phyloP scores from a whole-genome alignment of 176 grass and related monocot species.

The Oryza glumipatula region DNA sequence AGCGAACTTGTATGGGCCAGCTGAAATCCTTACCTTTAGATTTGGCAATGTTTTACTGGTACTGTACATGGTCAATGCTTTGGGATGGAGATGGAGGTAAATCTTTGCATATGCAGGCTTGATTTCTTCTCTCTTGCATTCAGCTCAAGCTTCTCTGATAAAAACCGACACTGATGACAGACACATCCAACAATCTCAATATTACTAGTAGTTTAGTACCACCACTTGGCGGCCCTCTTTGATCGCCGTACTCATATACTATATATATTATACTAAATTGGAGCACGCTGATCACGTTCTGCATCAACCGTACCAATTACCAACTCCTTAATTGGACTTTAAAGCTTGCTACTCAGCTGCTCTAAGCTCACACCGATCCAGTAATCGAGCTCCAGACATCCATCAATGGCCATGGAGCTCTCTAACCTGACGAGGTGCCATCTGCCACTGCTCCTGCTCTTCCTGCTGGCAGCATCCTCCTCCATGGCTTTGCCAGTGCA shows the following conservation, averaged over 20 bases:
- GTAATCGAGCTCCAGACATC: neutral
- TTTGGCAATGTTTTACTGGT: neutral
- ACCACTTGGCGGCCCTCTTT: neutral
- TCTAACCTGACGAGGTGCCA: neutral
- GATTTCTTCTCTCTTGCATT: neutral
- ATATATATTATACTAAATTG: neutral
- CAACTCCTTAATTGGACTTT: neutral
- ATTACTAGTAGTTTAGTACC: neutral
- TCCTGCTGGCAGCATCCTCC: constrained; percentile 31
- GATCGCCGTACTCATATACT: neutral
- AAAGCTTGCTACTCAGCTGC: neutral
- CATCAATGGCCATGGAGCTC: constrained; percentile 43
- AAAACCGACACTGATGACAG: neutral
- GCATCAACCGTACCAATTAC: neutral
- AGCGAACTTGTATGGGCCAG: neutral
- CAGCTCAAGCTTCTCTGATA: no score
- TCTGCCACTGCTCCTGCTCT: constrained; percentile 32
- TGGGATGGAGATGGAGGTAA: neutral
- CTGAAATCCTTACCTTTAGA: neutral
- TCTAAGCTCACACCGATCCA: neutral
- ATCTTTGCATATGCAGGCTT: neutral
- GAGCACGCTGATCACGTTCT: neutral
- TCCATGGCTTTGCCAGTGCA: constrained; percentile 17
- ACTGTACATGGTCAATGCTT: neutral
- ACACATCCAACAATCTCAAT: neutral